These are phyloP conservation scores for Fusarium albosuccineum DNA, from an alignment of 2,329 filamentous ascomycete species.

Conservation along the genomic window DNA sequence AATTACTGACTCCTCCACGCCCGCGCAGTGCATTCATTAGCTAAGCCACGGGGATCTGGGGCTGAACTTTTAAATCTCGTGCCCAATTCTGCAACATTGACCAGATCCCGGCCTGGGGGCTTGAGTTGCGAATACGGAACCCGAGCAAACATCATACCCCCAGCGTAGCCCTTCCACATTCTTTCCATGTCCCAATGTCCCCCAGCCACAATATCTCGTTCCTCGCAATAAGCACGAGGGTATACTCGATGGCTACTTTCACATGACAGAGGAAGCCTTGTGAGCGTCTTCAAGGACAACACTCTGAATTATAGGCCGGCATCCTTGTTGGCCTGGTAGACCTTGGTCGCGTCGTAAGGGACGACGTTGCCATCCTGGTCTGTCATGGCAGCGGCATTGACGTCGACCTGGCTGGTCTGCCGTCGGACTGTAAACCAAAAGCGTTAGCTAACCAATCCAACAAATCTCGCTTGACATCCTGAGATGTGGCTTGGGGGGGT, in stretches of 20 bases:
- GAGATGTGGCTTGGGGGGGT: not conserved
- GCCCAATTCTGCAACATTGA: not conserved
- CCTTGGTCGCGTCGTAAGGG: conserved; percentile 57
- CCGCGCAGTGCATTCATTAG: not conserved
- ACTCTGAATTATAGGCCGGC: conserved; percentile 51
- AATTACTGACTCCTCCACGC: too few relatives aligned
- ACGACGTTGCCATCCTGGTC: conserved; percentile 60
- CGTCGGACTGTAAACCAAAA: conserved; percentile 24
- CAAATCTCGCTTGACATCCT: not conserved
- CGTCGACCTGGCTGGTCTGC: conserved; percentile 44
- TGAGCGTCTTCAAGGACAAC: not conserved
- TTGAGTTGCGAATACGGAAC: too few relatives aligned
- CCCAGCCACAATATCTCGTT: too few relatives aligned
- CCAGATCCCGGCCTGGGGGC: too few relatives aligned
- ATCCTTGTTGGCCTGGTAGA: conserved; percentile 56
- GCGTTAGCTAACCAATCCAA: conserved; percentile 13
- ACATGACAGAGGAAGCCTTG: not conserved
- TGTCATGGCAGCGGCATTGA: conserved; percentile 61
- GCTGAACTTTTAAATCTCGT: not conserved
- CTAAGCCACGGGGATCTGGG: not conserved
- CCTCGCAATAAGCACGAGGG: too few relatives aligned
- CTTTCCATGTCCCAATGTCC: too few relatives aligned
- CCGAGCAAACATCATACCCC: too few relatives aligned
- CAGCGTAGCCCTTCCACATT: too few relatives aligned
- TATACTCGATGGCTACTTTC: too few relatives aligned